Base-by-base conservation (phyloP, 345 rosid species). In the Anacardium occidentale region DNA sequence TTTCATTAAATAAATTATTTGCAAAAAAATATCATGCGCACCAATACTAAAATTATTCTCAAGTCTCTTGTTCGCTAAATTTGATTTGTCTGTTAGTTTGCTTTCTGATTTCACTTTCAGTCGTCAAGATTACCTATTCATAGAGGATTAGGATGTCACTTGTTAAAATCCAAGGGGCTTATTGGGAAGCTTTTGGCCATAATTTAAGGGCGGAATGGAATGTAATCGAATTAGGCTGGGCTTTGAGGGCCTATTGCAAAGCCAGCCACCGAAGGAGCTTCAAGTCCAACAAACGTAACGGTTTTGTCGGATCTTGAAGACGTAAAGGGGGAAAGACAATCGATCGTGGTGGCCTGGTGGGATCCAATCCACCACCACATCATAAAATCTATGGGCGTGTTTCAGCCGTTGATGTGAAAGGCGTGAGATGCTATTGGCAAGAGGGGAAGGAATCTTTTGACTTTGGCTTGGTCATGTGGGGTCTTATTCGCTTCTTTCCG, bases 401-500 rank as follows among this genome's bases (percentile, higher is more conserved):
- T 22, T 66, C 60, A 5, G 29, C 48, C 61, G 71, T 34, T n/a
- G 71, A 52, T 52, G 47, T 15, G 47, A 17, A 10, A n/a, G 4
- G 3, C 51, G 13, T 9, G 9, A 3, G 48, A 60, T 45, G 59
- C 61, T 29, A 37, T 29, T 21, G 52, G 44, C 37, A 62, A 71
- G 37, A 72, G 68, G 24, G 29, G 2, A 26, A 59, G 5, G 56
- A 54, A 53, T 44, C 56, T 73, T 73, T 64, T 64, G 64, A 73
- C 62, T 47, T 61, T 37, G 47, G 25, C 24, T 37, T 37, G 9
- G 32, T 17, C 18, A 10, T 11, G 68, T 44, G 76, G 80, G 58
- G 47, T 57, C 69, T 26, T 13, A 7, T 26, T 59, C 69, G 72
- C 65, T 52, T 69, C 73, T 65, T 77, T 71, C 59, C 77, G 72